A percentile compares a stretch with the other conserved stretches of the same genome.
phyloP scores from a whole-genome alignment of 2,329 filamentous ascomycete genomes.

The Ceratocystis colombiana region DNA sequence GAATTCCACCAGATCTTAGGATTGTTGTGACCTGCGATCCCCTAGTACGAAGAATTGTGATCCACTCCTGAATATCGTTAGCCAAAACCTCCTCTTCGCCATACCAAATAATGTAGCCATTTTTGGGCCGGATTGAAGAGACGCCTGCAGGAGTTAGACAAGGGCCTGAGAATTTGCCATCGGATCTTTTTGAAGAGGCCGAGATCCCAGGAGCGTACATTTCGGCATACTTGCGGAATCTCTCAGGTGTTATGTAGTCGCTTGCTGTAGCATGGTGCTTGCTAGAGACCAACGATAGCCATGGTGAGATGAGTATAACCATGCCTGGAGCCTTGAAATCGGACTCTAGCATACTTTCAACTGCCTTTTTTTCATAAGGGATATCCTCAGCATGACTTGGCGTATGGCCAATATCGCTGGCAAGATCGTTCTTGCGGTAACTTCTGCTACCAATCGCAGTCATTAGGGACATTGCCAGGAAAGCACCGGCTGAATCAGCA shows the following conservation, averaged over 20 bases:
- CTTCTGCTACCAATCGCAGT: constrained; percentile 20
- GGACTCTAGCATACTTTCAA: constrained; percentile 14
- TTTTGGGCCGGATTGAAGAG: constrained; percentile 37
- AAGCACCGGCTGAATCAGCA: constrained; percentile 72
- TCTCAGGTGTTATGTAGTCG: constrained; percentile 62
- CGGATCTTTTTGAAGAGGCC: not conserved
- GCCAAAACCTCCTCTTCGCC: constrained; percentile 70
- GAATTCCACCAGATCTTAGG: constrained; percentile 57
- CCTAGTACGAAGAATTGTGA: constrained; percentile 29
- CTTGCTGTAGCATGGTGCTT: constrained; percentile 58
- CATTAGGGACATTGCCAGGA: constrained; percentile 61
- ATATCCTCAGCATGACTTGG: not conserved
- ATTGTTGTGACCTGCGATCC: constrained; percentile 46
- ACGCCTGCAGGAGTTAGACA: constrained; percentile 13
- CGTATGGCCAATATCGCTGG: constrained; percentile 8
- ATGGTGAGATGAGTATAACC: constrained; percentile 68
- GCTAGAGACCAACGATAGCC: constrained; percentile 61
- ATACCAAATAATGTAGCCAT: constrained; percentile 60
- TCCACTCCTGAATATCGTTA: constrained; percentile 53
- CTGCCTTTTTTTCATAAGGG: constrained; percentile 12
- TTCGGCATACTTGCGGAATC: constrained; percentile 57
- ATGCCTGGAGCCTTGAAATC: constrained; percentile 35
- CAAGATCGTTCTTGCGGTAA: constrained; percentile 18
- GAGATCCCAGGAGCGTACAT: constrained; percentile 45
- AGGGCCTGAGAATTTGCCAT: not conserved